Conservation (phyloP, 176 grass and related monocot genomes). For the Thalia dealbata region DNA sequence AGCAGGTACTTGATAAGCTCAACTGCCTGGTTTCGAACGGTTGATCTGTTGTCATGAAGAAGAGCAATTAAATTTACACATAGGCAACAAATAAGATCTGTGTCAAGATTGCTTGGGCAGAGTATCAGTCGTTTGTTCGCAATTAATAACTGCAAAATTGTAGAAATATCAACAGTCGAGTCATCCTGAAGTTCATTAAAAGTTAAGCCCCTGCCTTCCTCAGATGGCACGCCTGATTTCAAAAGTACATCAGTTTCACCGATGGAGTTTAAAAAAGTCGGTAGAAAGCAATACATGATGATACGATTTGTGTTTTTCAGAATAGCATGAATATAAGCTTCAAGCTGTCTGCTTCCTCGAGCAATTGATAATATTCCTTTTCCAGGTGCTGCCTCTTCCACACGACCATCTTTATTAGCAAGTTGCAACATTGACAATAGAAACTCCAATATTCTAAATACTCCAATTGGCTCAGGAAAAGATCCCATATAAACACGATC, state of each 20-base stretch:
- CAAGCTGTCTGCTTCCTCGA: constrained; percentile 77
- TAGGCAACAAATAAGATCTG: constrained; percentile 82
- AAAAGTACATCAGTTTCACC: constrained; percentile 77
- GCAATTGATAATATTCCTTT: constrained; percentile 97
- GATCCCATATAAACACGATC: constrained; percentile 95
- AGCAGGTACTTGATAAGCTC: constrained; percentile 92
- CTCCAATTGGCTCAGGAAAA: constrained; percentile 82
- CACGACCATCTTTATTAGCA: constrained; percentile 89
- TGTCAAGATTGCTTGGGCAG: constrained; percentile 93
- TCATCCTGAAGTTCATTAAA: constrained; percentile 49
- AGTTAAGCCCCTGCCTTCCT: constrained; percentile 49
- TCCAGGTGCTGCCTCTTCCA: constrained; percentile 82
- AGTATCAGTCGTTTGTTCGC: constrained; percentile 88
- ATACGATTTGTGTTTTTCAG: constrained; percentile 95
- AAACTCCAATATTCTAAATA: constrained; percentile 76
- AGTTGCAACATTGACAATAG: constrained; percentile 95
- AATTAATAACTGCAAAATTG: constrained; percentile 76
- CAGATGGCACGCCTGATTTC: constrained; percentile 62
- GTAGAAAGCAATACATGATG: constrained; percentile 98
- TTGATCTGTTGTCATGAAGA: constrained; percentile 76
- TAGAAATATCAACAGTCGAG: constrained; percentile 77
- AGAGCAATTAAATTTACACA: constrained; percentile 86
- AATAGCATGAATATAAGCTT: constrained; percentile 90
- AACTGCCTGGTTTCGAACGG: constrained; percentile 54
- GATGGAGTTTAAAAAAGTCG: constrained; percentile 73